A percentile compares a stretch with the other conserved stretches of the same genome.
Conservation (phyloP, 768 basidiomycete species). For the Boletus fagicola region DNA sequence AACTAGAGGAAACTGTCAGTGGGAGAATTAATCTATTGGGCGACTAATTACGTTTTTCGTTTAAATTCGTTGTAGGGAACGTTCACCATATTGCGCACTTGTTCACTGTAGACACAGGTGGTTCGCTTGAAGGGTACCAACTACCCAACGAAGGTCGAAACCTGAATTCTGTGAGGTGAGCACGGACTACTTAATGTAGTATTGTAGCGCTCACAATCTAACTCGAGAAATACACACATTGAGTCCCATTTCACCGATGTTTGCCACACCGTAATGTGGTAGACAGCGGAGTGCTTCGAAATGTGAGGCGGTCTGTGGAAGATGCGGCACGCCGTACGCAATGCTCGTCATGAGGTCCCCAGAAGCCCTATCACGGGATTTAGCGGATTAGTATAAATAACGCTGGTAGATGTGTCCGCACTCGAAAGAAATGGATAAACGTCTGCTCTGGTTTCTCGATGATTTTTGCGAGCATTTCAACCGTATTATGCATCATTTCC, state of each 20-base stretch:
- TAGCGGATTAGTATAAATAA: not conserved
- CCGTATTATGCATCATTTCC: slow-evolving; percentile 5
- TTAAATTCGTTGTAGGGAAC: slow-evolving; percentile 3
- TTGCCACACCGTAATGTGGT: slow-evolving; percentile 4
- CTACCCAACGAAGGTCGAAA: slow-evolving; percentile 1
- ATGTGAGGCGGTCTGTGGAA: slow-evolving; percentile 1
- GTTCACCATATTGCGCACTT: slow-evolving; percentile 4
- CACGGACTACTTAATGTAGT: no score
- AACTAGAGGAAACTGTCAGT: not conserved
- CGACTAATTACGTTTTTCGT: not conserved
- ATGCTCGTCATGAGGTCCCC: slow-evolving; percentile 9
- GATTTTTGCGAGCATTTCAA: slow-evolving; percentile 5
- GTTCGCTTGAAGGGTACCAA: slow-evolving; percentile 4
- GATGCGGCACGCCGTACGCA: slow-evolving; percentile 1
- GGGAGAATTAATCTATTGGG: not conserved
- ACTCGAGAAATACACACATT: slow-evolving; percentile 3
- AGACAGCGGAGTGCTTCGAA: slow-evolving; percentile 1
- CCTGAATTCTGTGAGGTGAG: not conserved
- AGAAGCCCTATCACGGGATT: not conserved
- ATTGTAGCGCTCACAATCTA: not conserved
- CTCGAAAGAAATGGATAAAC: slow-evolving; percentile 4
- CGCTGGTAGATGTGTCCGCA: not conserved
- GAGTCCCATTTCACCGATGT: slow-evolving; percentile 7
- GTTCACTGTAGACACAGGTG: not conserved
- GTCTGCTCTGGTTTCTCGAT: slow-evolving; percentile 2